phyloP scores from a whole-genome alignment of 2,329 filamentous ascomycete genomes.

The Colletotrichum sojae region DNA sequence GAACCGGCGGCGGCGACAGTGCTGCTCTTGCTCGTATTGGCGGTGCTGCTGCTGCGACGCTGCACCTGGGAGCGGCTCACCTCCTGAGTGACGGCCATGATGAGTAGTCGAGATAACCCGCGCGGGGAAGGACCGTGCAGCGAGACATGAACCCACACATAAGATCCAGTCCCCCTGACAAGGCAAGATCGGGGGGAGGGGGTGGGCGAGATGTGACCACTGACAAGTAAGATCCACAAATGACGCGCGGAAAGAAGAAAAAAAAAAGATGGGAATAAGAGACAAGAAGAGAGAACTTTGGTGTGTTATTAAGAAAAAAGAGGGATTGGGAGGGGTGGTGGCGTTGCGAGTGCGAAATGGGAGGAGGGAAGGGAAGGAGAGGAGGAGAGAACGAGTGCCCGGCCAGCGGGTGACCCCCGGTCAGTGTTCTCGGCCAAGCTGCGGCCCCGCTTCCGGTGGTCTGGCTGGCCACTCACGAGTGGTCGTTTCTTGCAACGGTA shows the following conservation, averaged over 20 bases:
- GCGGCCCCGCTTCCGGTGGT: slow-evolving; percentile 14
- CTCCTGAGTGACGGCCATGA: slow-evolving; percentile 2
- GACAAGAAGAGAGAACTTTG: not conserved
- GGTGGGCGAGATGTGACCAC: slow-evolving; percentile 14
- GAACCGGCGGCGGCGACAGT: no score
- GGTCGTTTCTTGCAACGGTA: not conserved
- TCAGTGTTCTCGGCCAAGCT: slow-evolving; percentile 6
- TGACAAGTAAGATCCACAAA: slow-evolving; percentile 12
- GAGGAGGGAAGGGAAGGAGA: not conserved
- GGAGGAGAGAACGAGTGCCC: slow-evolving; percentile 17
- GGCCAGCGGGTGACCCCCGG: slow-evolving; percentile 15
- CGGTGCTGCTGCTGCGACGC: not conserved
- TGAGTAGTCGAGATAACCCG: slow-evolving; percentile 9
- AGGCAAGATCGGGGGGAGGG: slow-evolving; percentile 7
- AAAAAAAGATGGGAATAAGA: not conserved
- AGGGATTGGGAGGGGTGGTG: not conserved
- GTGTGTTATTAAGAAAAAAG: slow-evolving; percentile 5
- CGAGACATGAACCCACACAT: slow-evolving; percentile 23
- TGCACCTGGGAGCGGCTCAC: not conserved
- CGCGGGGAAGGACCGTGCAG: slow-evolving; percentile 24
- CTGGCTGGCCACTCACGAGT: not conserved
- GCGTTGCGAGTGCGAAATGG: not conserved
- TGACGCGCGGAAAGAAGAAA: not conserved
- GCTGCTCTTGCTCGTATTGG: no score
- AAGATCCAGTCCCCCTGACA: not conserved